These are phyloP conservation scores for Neospermospora avenae DNA, from an alignment of 2,329 filamentous ascomycete genomes.

Conservation along the genomic window DNA sequence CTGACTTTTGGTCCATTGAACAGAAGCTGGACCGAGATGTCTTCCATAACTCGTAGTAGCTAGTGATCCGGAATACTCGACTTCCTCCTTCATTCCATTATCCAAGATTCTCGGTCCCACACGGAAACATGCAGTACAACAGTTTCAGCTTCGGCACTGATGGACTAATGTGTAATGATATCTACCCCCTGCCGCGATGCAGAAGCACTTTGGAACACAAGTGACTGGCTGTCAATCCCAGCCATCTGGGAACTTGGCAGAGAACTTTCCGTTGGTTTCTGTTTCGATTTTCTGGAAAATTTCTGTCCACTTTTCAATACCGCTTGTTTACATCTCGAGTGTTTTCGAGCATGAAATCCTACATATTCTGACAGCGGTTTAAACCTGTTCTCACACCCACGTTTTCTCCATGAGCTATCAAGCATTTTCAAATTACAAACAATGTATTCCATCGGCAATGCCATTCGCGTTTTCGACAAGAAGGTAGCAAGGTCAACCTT, in stretches of 20 bases:
- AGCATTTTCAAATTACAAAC: constrained; percentile 1
- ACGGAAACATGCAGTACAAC: constrained; percentile 13
- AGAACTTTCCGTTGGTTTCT: background rate
- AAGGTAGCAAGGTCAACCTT: constrained; percentile 35
- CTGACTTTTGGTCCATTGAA: constrained; percentile 1
- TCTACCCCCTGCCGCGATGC: background rate
- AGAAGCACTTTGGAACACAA: background rate
- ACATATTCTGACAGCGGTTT: constrained; percentile 6
- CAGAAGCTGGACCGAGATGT: background rate
- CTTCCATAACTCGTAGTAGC: background rate
- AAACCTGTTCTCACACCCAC: constrained; percentile 11
- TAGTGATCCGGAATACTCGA: background rate
- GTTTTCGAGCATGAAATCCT: background rate
- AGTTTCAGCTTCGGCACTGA: constrained; percentile 8
- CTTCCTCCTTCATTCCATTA: background rate
- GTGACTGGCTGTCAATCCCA: background rate
- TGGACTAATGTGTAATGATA: background rate
- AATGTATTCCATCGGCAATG: constrained; percentile 17
- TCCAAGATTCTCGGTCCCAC: background rate
- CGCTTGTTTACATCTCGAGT: background rate
- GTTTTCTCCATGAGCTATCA: constrained; percentile 21
- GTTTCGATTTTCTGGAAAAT: background rate
- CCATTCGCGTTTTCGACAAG: constrained; percentile 12
- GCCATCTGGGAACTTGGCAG: background rate
- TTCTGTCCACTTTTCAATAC: background rate